Base-by-base conservation (phyloP, 352 stramenopile species). In the Pilasporangium apinafurcum region DNA sequence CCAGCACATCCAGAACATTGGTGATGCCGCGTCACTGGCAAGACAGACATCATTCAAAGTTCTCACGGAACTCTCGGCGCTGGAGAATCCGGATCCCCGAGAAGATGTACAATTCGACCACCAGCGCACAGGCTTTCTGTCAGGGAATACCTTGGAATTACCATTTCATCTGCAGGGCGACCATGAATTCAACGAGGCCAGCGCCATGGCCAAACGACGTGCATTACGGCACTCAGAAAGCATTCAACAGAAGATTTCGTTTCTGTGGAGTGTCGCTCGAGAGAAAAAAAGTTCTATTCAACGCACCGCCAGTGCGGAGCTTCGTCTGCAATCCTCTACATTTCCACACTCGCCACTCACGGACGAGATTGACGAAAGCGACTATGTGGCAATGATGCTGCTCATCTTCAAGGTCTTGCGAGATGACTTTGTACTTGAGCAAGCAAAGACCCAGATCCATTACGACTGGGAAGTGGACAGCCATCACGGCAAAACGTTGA, bases 401-500 rank as follows among this genome's bases (percentile, higher is more conserved):
- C 54, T 91, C 0, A 60, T 91, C 31, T 91, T 85, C 60, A 91
- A 91, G 39, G 79, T 82, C 8, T 48, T 91, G 21, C 63, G 79
- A 2, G 61, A 79, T 2, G 75, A 88, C 44, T 91, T 91, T 49
- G 68, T 79, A 17, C 45, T 84, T 8, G 58, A 72, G 10, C 46
- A 67, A 10, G 79, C 79, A 0, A 39, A 75, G 32, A 56, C 55
- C 8, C 72, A 91, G 48, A 86, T 91, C 32, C 62, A 72, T 20
- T 85, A 71, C 43, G 79, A 91, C 65, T 91, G 79, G 79, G 70
- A 77, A 34, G 70, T 88, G 10, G 75, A 91, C 59, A 87, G 73
- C 33, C 75, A 76, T 28, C 67, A 82, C 30, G 61, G 68, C 4
- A 44, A 65, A n/a, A 48, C 47, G 5, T 60, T 91, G 21, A 67